Evolutionary conservation across 495 filamentous ascomycete species (phyloP), one percentile per base, ranked within the genome.

Genomic region (Neurospora sp.): DNA sequence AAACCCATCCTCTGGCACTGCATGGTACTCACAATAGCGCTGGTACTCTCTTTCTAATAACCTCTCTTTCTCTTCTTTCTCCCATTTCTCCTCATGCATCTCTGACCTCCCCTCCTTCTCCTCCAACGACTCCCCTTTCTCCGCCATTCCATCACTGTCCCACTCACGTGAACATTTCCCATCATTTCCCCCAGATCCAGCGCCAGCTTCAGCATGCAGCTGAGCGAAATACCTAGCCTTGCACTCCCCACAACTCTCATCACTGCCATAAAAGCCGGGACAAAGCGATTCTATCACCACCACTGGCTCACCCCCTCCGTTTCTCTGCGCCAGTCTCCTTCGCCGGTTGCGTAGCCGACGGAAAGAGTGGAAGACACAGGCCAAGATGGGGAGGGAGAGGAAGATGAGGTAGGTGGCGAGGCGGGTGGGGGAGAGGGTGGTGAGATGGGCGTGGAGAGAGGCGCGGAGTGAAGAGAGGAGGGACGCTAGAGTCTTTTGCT

Each of bases 401-500:
- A 71, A 40, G 5, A 27, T 22, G n/a, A 37, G 44, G 42, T 39
- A 14, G 6, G 16, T 1, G 38, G 20, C 8, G 20, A 40, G 71
- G 70, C 17, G 17, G 48, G 27, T 17, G 70, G 14, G 69, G 45
- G 16, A 71, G 72, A 22, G 73, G 68, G 9, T 53, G 41, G 17
- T 42, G 70, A 59, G 45, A 20, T 20, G 61, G 7, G 40, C 14
- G 70, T 45, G 40, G 72, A 65, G 2, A 20, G 72, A 22, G 73
- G 48, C 42, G 73, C 0, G 65, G 72, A 42, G 72, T 45, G 4
- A 74, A 10, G 71, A 0, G 68, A 6, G 4, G n/a, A 17, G 27
- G 8, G 5, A 14, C 1, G 10, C 17, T 9, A 77, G 10, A 70
- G 72, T 68, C 78, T 75, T 39, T 71, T 73, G 40, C 75, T 77